Evolutionary conservation across 176 grass and related monocot genomes (phyloP), one percentile per base, ranked within the genome.

Genomic region (Alloteropsis semialata): DNA sequence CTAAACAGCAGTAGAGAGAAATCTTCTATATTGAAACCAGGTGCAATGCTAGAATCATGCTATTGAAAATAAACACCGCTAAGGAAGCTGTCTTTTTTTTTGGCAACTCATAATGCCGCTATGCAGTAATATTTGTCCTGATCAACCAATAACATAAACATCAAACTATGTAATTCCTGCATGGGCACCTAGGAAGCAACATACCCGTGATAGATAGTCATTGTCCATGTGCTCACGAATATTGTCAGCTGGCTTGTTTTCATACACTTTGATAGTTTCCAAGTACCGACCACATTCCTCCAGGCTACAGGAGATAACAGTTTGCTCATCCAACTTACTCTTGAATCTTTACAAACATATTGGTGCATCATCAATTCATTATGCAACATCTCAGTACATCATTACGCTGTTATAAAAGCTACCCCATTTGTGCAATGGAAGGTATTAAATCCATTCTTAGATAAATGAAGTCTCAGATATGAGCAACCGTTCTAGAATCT

Each of bases 231-330:
- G 96, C 74, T 96, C 96, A 1, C 87, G 80, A 58, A 99, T 96
- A 43, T 54, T 92, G 28, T 96, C 96, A 82, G 96, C 93, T 69
- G 96, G 72, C 70, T 99, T 99, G 50, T 99, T 99, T 89, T 99
- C 96, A 29, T 96, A 99, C 3, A 93, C 91, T 98, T 98, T 99
- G 24, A 99, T 92, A n/a, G 96, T 96, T 83, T 99, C 96, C 89
- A 99, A 90, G 78, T 96, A 99, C 46, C 91, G 82, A 73, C 87
- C 96, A 65, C 96, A 99, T 80, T 99, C 96, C 85, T 99, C 96
- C 76, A 92, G 76, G 85, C 96, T 99, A 89, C 67, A 90, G 66
- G 61, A 84, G 43, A 81, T 30, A 75, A 65, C 41, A 80, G 15
- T 76, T 72, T 61, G 59, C 82, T 81, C 5, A 46, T 43, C 80